Conservation (phyloP, 306 rosid species). For the Vigna reflexopilosa region DNA sequence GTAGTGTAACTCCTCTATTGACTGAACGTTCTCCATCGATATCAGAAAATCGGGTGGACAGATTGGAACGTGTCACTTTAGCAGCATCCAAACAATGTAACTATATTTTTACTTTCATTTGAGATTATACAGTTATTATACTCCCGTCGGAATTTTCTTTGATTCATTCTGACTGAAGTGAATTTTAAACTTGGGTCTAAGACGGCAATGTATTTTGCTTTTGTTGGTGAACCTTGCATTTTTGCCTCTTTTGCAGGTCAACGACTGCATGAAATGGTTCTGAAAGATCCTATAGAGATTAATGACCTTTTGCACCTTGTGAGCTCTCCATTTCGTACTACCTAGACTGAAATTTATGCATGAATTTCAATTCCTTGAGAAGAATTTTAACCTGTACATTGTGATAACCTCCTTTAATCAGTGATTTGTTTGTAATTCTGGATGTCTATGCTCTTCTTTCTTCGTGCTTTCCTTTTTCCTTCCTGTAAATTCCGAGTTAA, state of each 20-base stretch:
- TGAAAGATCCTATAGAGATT: constrained; percentile 67
- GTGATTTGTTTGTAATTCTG: constrained; percentile 30
- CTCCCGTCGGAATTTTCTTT: constrained; percentile 26
- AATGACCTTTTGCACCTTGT: constrained; percentile 65
- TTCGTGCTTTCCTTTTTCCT: constrained; percentile 6
- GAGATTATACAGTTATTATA: constrained; percentile 21
- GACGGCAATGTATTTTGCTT: constrained; percentile 14
- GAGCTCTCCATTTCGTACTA: constrained; percentile 52
- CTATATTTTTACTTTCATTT: constrained; percentile 28
- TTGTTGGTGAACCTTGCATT: constrained; percentile 22
- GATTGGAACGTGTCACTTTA: constrained; percentile 82
- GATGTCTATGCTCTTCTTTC: constrained; percentile 6
- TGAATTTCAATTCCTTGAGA: constrained; percentile 19
- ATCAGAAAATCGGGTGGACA: constrained; percentile 76
- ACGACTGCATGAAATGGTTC: constrained; percentile 82
- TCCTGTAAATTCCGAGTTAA: constrained; percentile 19
- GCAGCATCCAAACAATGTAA: constrained; percentile 97
- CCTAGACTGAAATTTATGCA: constrained; percentile 9
- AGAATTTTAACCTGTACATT: constrained; percentile 20
- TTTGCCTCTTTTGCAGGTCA: constrained; percentile 64
- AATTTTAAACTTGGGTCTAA: constrained; percentile 1
- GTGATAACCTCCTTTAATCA: constrained; percentile 28
- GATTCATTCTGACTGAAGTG: constrained; percentile 14
- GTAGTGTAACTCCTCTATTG: constrained; percentile 84
- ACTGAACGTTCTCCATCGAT: constrained; percentile 86